Evolutionary conservation across 345 rosid species (phyloP).

Genomic region (Pistacia atlantica): DNA sequence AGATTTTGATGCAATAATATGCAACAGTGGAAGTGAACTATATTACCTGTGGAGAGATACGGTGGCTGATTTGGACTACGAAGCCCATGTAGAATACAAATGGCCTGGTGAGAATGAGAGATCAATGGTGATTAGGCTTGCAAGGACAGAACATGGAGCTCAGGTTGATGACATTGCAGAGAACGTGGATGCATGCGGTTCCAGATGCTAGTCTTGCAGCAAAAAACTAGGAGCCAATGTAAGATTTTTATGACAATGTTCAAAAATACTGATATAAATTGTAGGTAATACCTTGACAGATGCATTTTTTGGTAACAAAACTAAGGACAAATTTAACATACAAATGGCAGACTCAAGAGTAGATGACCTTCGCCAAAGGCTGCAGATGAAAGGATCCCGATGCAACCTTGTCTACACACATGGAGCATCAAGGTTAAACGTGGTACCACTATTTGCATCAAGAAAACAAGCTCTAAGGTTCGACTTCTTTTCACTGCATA

Average conservation of each 20-base stretch:
- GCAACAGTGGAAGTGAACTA: constrained; percentile 83
- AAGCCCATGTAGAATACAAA: constrained; percentile 75
- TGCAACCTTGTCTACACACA: constrained; percentile 67
- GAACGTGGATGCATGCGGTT: constrained; percentile 43
- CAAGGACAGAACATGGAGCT: constrained; percentile 47
- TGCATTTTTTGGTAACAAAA: constrained; percentile 2
- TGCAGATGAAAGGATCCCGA: constrained; percentile 84
- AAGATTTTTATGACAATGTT: constrained; percentile 15
- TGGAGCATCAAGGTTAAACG: constrained; percentile 69
- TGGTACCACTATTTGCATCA: constrained; percentile 79
- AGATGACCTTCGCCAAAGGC: constrained; percentile 72
- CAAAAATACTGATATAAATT: background rate
- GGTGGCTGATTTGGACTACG: constrained; percentile 70
- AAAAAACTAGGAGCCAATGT: constrained; percentile 76
- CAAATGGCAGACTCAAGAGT: constrained; percentile 51
- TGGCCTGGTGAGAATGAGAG: constrained; percentile 86
- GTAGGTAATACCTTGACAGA: background rate
- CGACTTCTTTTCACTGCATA: background rate
- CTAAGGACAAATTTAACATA: constrained; percentile 19
- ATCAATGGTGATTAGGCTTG: constrained; percentile 52
- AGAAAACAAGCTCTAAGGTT: constrained; percentile 90
- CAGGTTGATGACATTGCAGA: constrained; percentile 50
- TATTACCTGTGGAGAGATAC: constrained; percentile 80
- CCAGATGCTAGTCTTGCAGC: constrained; percentile 64
- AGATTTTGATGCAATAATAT: constrained; percentile 83